Percentiles rank a stretch among this genome's conserved stretches.
Conservation (phyloP, 148 eudicot species). For the Simmondsia chinensis region DNA sequence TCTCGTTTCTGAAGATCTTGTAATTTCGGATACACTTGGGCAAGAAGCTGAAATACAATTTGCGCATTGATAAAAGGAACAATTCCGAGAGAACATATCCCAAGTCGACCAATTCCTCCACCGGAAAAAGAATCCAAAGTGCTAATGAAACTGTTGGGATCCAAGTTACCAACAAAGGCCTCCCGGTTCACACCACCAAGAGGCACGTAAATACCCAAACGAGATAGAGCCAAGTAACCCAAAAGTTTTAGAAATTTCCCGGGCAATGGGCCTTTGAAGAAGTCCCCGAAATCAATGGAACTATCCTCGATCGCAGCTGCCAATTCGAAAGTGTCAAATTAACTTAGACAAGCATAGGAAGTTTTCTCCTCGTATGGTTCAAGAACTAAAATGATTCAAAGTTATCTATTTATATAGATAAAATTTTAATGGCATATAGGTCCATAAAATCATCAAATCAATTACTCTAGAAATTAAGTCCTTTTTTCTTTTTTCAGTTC, state of each 20-base stretch:
- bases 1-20: conserved; percentile 98
- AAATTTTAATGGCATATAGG: too few relatives aligned
- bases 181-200: conserved; percentile 98
- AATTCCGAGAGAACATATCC: conserved; percentile 96
- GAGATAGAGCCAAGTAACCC: conserved; percentile 82
- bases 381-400: too few relatives aligned
- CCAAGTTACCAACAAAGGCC: conserved; percentile 88
- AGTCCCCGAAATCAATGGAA: conserved; percentile 92
- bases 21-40: conserved; percentile 92
- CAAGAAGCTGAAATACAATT: conserved; percentile 95
- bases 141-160: conserved; percentile 81
- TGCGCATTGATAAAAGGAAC: conserved; percentile 98
- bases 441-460: too few relatives aligned
- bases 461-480: too few relatives aligned
- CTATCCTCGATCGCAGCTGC: conserved; percentile 99
- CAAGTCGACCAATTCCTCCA: conserved; percentile 98
- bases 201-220: conserved; percentile 94
- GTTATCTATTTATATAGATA: too few relatives aligned
- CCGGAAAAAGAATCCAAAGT: conserved; percentile 98
- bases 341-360: conserved; percentile 20
- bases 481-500: too few relatives aligned
- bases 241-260: conserved; percentile 91
- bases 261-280: conserved; percentile 99
- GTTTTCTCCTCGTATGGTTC: too few relatives aligned
- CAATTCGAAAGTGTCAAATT: conserved; percentile 32